Conservation (phyloP, 208 protist species). For the Trypanosoma vivax region DNA sequence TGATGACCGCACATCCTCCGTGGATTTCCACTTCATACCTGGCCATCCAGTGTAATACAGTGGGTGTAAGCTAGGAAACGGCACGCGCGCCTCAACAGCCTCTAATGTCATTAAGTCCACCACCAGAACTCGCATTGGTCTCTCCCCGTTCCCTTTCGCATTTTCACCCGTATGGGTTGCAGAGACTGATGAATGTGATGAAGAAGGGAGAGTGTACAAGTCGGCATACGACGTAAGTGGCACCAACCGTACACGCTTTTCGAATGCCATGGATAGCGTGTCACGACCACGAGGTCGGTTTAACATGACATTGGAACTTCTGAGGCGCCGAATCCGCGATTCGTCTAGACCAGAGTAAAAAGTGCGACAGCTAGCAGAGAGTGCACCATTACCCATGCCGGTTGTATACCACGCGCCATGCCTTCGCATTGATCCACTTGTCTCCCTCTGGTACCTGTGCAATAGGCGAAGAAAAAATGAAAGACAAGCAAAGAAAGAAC, state of each 20-base stretch:
- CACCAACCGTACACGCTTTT: constrained; percentile 48
- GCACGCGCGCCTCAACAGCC: constrained; percentile 24
- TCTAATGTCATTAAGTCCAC: constrained; percentile 46
- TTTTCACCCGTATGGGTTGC: not conserved
- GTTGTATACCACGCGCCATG: not conserved
- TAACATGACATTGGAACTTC: constrained; percentile 55
- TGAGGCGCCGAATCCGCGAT: constrained; percentile 47
- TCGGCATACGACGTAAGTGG: constrained; percentile 21
- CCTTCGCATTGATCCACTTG: not conserved
- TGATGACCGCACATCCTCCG: not conserved
- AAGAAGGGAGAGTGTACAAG: constrained; percentile 24
- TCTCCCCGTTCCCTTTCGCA: not conserved
- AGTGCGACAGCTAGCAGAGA: constrained; percentile 9
- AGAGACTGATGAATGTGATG: not conserved
- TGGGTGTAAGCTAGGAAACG: constrained; percentile 52
- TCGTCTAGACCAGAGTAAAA: constrained; percentile 77
- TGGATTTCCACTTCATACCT: not conserved
- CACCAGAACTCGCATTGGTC: constrained; percentile 38
- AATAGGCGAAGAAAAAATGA: no score
- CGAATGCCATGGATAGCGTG: constrained; percentile 61
- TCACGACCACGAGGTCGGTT: constrained; percentile 80
- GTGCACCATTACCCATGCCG: not conserved
- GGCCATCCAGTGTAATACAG: constrained; percentile 47
- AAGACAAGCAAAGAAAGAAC: not conserved
- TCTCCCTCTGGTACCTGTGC: no score